These are phyloP conservation scores for Trebouxiophyceae sp. DNA, from an alignment of 163 green algal genomes.

Conservation along the genomic window DNA sequence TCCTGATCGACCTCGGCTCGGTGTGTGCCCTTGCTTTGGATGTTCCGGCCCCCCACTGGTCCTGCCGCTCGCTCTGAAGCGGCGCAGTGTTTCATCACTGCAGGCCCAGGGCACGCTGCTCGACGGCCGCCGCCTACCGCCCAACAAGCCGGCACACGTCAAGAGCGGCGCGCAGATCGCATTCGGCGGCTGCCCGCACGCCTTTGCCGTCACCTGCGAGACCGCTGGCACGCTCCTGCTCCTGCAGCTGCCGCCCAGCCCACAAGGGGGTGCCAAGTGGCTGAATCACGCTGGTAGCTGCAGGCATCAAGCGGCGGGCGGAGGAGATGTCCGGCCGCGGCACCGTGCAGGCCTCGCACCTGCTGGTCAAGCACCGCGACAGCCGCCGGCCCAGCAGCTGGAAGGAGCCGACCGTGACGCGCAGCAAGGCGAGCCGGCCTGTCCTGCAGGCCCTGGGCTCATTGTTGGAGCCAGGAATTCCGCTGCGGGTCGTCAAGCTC, in stretches of 20 bases:
- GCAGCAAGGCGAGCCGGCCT: constrained; percentile 32
- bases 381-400: constrained; percentile 57
- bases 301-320: constrained; percentile 19
- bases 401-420: constrained; percentile 72
- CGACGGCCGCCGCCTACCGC: constrained; percentile 33
- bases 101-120: constrained; percentile 54
- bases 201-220: constrained; percentile 38
- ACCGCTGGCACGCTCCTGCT: constrained; percentile 11
- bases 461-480: no score
- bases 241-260: neutral
- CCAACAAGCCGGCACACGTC: constrained; percentile 58
- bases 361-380: constrained; percentile 81
- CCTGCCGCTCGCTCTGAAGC: neutral
- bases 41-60: neutral
- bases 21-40: constrained; percentile 16
- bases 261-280: neutral
- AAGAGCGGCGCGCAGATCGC: constrained; percentile 33
- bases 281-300: neutral
- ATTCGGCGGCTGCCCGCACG: constrained; percentile 29
- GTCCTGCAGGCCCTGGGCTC: no score
- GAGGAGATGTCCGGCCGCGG: constrained; percentile 1
- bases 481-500: no score
- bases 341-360: constrained; percentile 61
- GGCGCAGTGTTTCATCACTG: neutral
- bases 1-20: constrained; percentile 68